Evolutionary conservation across 2,329 filamentous ascomycete genomes (phyloP), one percentile per base, ranked within the genome.

Genomic region (Verruconis gallopava): DNA sequence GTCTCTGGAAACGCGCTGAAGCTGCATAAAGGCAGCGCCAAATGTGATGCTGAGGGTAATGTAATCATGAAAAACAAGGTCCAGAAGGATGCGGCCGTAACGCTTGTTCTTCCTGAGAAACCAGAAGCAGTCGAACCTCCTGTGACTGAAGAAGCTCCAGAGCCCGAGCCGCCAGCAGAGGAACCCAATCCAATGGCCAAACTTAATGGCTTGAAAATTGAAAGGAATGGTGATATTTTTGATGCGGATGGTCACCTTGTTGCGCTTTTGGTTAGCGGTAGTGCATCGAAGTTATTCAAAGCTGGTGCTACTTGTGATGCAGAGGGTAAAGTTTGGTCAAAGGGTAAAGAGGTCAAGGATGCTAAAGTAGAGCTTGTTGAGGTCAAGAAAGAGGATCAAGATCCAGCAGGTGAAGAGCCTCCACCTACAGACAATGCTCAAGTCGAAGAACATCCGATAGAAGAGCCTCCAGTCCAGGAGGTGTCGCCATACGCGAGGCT

Each of bases 231-330:
- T 43, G 63, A 71, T 38, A 60, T 71, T 36, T 52, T 69, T 44
- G 65, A 69, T 49, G 61, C 66, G 14, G 58, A 67, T 3, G 66
- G 67, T 49, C 63, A 69, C 13, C 58, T 69, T 34, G 60, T 72
- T 25, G 69, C 64, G 34, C 59, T 68, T 28, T 61, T 69, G 37
- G 60, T 61, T 12, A 62, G 68, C 30, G 62, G 59, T 33, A 61
- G 67, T 61, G 67, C 44, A 59, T 62, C 48, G 63, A 65, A 44
- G 48, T 44, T 39, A 55, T 59, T 21, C 50, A 56, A 76, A 47
- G 72, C 77, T 15, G 69, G 77, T 44, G 78, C 77, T 61, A 79
- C 78, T 57, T 64, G 77, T 49, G 77, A 80, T 48, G 69, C 68
- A 45, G 65, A 77, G 56, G 76, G 75, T 14, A 75, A 79, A 51